Conservation (phyloP, 495 filamentous ascomycete genomes). For the Gamarada debralockiae region DNA sequence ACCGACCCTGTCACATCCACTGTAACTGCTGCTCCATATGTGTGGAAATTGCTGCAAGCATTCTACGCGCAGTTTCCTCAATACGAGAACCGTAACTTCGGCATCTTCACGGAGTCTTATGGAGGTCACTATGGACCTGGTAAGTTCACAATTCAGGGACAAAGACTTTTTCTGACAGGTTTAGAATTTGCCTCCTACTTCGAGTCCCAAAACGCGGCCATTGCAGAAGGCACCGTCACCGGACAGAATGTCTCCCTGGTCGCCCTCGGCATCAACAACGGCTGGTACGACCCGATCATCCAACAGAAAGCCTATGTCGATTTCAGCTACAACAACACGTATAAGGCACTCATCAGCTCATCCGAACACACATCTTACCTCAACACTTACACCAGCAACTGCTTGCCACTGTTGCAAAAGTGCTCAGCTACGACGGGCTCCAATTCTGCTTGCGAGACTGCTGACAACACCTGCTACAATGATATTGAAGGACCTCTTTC, state of each 20-base stretch:
- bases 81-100: conserved; percentile 51
- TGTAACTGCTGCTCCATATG: conserved; percentile 44
- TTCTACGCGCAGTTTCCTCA: conserved; percentile 51
- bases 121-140: conserved; percentile 52
- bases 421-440: conserved; percentile 31
- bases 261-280: conserved; percentile 55
- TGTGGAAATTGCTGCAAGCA: conserved; percentile 53
- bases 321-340: conserved; percentile 49
- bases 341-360: conserved; percentile 43
- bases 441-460: conserved; percentile 38
- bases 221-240: conserved; percentile 31
- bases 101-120: conserved; percentile 53
- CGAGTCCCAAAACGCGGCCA: conserved; percentile 44
- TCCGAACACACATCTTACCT: conserved; percentile 36
- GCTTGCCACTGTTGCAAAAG: conserved; percentile 35
- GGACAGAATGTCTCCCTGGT: conserved; percentile 49
- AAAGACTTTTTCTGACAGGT: not conserved
- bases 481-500: conserved; percentile 33
- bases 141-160: conserved; percentile 21
- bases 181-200: conserved; percentile 47
- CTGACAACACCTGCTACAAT: conserved; percentile 39
- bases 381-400: conserved; percentile 35
- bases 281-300: conserved; percentile 46
- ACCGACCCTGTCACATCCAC: conserved; percentile 41
- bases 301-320: conserved; percentile 50